Evolutionary conservation across 2,329 filamentous ascomycete genomes (phyloP).

Genomic region (Fusarium duplospermum): DNA sequence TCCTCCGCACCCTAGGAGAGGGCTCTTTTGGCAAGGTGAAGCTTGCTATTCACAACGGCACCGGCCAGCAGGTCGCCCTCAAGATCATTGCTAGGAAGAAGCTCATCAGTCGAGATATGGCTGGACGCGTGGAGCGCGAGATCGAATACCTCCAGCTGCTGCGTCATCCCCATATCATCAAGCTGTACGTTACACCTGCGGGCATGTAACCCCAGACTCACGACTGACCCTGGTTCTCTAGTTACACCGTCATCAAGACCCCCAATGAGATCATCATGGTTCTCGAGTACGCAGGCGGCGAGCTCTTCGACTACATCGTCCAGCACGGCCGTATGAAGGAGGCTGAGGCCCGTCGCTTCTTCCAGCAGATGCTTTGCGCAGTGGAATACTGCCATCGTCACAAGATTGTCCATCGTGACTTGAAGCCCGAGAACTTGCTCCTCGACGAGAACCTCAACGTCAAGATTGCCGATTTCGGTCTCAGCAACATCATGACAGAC

Average conservation of each 20-base stretch:
- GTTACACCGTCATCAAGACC: conserved; percentile 97
- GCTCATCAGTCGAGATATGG: conserved; percentile 97
- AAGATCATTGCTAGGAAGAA: conserved; percentile 98
- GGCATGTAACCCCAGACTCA: background rate
- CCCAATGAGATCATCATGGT: conserved; percentile 98
- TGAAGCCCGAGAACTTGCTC: conserved; percentile 96
- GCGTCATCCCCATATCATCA: conserved; percentile 98
- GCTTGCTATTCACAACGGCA: conserved; percentile 91
- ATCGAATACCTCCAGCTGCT: conserved; percentile 97
- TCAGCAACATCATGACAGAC: conserved; percentile 99
- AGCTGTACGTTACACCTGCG: conserved; percentile 73
- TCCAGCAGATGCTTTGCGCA: conserved; percentile 98
- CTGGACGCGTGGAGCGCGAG: conserved; percentile 94
- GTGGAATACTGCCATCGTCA: conserved; percentile 99
- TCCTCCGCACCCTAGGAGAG: conserved; percentile 91
- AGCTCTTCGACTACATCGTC: conserved; percentile 98
- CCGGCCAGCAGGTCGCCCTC: conserved; percentile 93
- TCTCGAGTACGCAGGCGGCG: conserved; percentile 94
- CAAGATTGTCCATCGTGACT: conserved; percentile 97
- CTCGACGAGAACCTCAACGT: conserved; percentile 96
- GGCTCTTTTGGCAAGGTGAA: conserved; percentile 99
- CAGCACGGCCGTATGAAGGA: conserved; percentile 93
- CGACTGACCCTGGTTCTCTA: conserved; percentile 49
- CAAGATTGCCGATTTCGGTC: conserved; percentile 98
- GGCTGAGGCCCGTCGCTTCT: conserved; percentile 93